These are phyloP conservation scores for Amphirosellinia nigrospora DNA, from an alignment of 495 filamentous ascomycete species.

Conservation along the genomic window DNA sequence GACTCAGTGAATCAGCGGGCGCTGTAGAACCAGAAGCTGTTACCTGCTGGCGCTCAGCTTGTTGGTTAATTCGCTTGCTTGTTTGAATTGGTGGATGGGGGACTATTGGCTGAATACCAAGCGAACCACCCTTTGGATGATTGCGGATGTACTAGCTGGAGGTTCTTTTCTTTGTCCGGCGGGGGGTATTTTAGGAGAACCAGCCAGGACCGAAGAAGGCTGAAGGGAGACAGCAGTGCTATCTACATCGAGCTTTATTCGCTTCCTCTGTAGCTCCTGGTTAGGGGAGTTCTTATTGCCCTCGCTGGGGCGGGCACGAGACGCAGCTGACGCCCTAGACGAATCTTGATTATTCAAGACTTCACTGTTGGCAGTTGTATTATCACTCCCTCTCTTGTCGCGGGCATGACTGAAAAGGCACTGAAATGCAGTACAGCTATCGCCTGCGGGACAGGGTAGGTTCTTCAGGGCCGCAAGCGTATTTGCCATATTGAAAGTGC, in stretches of 20 bases:
- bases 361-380: not conserved
- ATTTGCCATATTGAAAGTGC: constrained; percentile 62
- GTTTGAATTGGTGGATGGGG: not conserved
- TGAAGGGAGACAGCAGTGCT: constrained; percentile 22
- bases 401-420: constrained; percentile 53
- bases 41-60: constrained; percentile 2
- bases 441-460: constrained; percentile 67
- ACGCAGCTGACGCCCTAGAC: not conserved
- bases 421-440: constrained; percentile 47
- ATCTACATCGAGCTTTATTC: constrained; percentile 30
- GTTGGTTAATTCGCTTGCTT: not conserved
- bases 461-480: constrained; percentile 68
- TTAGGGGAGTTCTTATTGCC: not conserved
- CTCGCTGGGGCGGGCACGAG: constrained; percentile 12
- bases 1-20: constrained; percentile 3
- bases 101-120: not conserved
- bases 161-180: not conserved
- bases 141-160: not conserved
- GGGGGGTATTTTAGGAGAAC: not conserved
- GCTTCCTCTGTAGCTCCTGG: constrained; percentile 29
- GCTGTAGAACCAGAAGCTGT: constrained; percentile 13
- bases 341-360: not conserved
- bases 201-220: not conserved
- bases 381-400: constrained; percentile 19
- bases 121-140: not conserved